phyloP scores from a whole-genome alignment of 805 yeast species.

The Yarrowia keelungensis region DNA sequence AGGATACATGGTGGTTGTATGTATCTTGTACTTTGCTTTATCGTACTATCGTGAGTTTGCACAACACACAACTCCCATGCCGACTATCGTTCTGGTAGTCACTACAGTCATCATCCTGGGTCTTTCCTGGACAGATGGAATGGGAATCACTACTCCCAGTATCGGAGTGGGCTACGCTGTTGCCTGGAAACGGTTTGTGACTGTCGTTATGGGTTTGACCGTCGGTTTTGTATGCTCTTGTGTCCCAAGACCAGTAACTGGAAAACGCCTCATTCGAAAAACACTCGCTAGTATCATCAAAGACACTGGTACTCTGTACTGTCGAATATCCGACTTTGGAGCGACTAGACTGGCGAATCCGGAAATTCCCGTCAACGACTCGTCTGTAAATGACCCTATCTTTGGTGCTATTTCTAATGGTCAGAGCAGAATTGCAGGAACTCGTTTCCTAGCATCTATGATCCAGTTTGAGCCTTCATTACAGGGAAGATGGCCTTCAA shows the following conservation, averaged over 20 bases:
- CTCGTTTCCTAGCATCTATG: conserved; percentile 11
- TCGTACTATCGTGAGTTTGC: conserved; percentile 47
- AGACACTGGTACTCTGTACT: conserved; percentile 46
- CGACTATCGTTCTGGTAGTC: conserved; percentile 47
- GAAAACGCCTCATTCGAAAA: conserved; percentile 47
- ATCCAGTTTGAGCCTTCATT: conserved; percentile 49
- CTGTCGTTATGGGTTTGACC: conserved; percentile 48
- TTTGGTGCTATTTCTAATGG: conserved; percentile 40
- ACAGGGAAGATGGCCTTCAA: conserved; percentile 49
- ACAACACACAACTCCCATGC: conserved; percentile 46
- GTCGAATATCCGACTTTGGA: conserved; percentile 48
- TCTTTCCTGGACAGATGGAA: conserved; percentile 46
- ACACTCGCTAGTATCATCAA: conserved; percentile 45
- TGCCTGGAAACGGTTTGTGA: conserved; percentile 51
- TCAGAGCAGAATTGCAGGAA: conserved; percentile 40
- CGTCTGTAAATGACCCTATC: conserved; percentile 42
- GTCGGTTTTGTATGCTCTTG: conserved; percentile 48
- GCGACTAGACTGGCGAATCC: conserved; percentile 43
- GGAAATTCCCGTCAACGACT: too few relatives aligned
- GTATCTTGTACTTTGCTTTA: conserved; percentile 42
- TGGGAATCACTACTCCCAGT: conserved; percentile 3
- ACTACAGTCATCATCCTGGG: conserved; percentile 48
- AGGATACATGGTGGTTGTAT: conserved; percentile 46
- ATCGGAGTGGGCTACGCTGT: conserved; percentile 46
- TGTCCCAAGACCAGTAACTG: conserved; percentile 49